Base-by-base conservation (phyloP, 148 eudicot genomes). In the Amaranthus hypochondriacus region DNA sequence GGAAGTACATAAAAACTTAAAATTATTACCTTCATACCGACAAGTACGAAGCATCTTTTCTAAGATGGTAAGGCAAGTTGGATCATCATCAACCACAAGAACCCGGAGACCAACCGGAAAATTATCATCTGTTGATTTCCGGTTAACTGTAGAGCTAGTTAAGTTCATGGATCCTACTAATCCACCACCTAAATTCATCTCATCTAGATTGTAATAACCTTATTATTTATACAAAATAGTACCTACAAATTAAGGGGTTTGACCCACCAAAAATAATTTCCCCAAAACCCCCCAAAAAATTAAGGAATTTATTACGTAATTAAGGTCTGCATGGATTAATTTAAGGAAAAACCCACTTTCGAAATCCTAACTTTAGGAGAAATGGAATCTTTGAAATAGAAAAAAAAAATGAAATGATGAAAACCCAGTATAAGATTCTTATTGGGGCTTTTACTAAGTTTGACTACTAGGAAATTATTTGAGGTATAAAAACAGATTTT, bases 101-200 rank as follows among this genome's bases (percentile, higher is more conserved):
- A 95, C 99, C 75, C 94, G 80, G 12, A 95, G 86, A 81, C 98
- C 97, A 42, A 80, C 97, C 69, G 98, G 97, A 83, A 95, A 95
- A 69, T 75, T 89, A 62, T 89, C 96, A 69, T 85, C 89, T 7
- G 70, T 72, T 72, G 89, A 55, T 79, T 86, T 92, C 80, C 90
- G 75, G 71, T 81, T 77, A 62, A 70, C 82, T 48, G 82, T 75
- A 13, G 86, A 81, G 74, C 84, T 78, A 2, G 90, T 75, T 73
- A 77, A 72, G 56, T 88, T 67, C 85, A 86, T 79, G 76, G 87
- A 77, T 81, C 90, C 92, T 67, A 81, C 74, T 43, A 77, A 73
- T 83, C 85, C 74, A 78, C 81, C 75, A 10, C 89, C 94, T 75
- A 89, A 83, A 80, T 87, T 88, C 93, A 91, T 89, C 79, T 69